Evolutionary conservation across 2,329 filamentous ascomycete species (phyloP).

Genomic region (Pestalotiopsis sp.): DNA sequence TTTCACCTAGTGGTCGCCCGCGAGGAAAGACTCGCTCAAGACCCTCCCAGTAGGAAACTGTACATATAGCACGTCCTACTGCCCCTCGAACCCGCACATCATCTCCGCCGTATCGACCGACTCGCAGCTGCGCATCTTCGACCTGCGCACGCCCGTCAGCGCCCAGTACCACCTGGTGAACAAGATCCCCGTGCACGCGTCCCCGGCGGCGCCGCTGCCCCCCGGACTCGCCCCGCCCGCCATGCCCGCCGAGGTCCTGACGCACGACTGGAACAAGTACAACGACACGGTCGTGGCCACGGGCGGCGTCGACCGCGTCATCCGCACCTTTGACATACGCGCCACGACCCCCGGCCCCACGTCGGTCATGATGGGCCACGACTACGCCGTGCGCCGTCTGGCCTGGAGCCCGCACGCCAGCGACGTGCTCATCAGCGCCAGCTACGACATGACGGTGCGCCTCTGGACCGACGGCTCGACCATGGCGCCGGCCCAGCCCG

Average conservation of each 20-base stretch:
- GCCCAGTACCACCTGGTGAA: slow-evolving; percentile 86
- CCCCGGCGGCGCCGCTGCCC: slow-evolving; percentile 49
- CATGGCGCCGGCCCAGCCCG: slow-evolving; percentile 33
- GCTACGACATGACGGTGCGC: slow-evolving; percentile 97
- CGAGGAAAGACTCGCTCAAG: slow-evolving; percentile 71
- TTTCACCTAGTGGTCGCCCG: slow-evolving; percentile 74
- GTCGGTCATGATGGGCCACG: slow-evolving; percentile 78
- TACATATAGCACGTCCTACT: slow-evolving; percentile 92
- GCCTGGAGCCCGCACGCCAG: slow-evolving; percentile 94
- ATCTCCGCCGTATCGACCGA: slow-evolving; percentile 89
- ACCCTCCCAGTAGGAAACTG: slow-evolving; percentile 92
- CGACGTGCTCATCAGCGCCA: slow-evolving; percentile 83
- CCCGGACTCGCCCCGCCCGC: slow-evolving; percentile 36
- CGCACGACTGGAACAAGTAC: slow-evolving; percentile 99
- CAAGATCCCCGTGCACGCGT: slow-evolving; percentile 81
- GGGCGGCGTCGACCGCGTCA: slow-evolving; percentile 82
- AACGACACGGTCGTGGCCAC: slow-evolving; percentile 81
- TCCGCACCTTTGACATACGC: slow-evolving; percentile 90
- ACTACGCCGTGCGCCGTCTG: slow-evolving; percentile 85
- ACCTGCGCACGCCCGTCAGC: slow-evolving; percentile 83
- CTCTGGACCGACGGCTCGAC: slow-evolving; percentile 81
- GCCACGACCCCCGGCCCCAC: slow-evolving; percentile 73
- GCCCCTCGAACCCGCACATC: slow-evolving; percentile 82
- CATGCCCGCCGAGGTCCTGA: slow-evolving; percentile 81
- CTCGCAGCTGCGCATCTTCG: slow-evolving; percentile 86